Evolutionary conservation across 176 grass and related monocot species (phyloP).

Genomic region (Phyllostachys edulis): DNA sequence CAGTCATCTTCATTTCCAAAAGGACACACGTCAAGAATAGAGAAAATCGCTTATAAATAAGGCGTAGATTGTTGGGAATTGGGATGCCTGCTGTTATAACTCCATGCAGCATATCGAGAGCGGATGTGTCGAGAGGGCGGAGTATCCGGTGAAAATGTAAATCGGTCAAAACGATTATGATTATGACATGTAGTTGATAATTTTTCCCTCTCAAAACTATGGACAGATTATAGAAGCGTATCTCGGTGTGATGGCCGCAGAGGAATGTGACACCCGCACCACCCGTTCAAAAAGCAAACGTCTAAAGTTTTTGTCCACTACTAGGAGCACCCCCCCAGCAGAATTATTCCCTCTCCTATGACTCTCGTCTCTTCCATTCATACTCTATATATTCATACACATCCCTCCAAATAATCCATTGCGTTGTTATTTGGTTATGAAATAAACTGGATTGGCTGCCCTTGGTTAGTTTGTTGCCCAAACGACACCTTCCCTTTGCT

Average conservation of each 20-base stretch:
- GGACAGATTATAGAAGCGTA: neutral
- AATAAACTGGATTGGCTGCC: neutral
- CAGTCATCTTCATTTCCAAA: no score
- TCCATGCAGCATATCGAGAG: no score
- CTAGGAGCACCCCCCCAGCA: no score
- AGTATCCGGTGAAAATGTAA: no score
- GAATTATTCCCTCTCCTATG: conserved; percentile 24
- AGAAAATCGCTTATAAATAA: no score
- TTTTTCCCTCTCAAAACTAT: neutral
- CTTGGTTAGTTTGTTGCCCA: neutral
- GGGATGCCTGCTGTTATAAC: no score
- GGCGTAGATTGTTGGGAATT: no score
- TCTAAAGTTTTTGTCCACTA: conserved; percentile 21
- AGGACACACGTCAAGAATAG: no score
- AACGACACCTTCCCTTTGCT: no score
- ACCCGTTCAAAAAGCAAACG: neutral
- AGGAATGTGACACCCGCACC: conserved; percentile 13
- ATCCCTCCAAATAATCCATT: neutral
- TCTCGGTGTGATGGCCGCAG: neutral
- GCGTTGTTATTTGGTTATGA: neutral
- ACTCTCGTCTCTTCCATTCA: neutral
- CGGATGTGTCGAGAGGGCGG: no score
- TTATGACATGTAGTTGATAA: no score
- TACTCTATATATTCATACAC: neutral
- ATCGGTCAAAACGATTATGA: no score